Percentiles rank a stretch among this genome's conserved stretches.
These are phyloP conservation scores for Hypoxylon sp. DNA, from an alignment of 2,329 filamentous ascomycete species.

Conservation along the genomic window DNA sequence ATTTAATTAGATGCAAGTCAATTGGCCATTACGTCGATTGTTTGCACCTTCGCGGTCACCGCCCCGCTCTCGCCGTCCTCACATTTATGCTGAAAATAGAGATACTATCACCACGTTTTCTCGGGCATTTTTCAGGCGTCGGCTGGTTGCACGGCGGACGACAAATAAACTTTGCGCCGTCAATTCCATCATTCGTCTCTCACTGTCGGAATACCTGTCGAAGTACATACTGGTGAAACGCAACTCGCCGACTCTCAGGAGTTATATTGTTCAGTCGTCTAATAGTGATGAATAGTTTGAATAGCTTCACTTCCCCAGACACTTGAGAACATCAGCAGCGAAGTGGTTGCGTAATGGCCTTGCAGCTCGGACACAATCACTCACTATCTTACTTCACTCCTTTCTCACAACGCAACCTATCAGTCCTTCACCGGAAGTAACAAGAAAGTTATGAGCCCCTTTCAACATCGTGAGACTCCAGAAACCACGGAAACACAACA, in stretches of 20 bases:
- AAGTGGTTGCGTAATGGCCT: not conserved
- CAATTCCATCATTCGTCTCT: not conserved
- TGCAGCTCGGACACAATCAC: not conserved
- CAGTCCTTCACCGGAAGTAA: not conserved
- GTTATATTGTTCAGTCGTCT: not conserved
- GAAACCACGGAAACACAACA: not conserved
- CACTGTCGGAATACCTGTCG: not conserved
- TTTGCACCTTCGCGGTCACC: not conserved
- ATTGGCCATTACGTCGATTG: not conserved
- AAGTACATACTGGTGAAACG: not conserved
- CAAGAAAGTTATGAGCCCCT: not conserved
- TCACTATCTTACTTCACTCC: not conserved
- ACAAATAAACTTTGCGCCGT: slow-evolving; percentile 1
- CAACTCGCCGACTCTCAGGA: not conserved
- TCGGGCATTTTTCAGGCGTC: not conserved
- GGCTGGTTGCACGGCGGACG: not conserved
- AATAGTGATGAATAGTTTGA: not conserved
- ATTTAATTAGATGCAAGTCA: not conserved
- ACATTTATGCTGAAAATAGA: not conserved
- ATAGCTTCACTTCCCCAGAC: not conserved
- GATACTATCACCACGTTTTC: not conserved
- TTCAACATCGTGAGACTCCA: not conserved
- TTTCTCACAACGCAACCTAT: not conserved
- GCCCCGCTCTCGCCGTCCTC: not conserved
- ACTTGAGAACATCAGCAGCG: not conserved